phyloP scores from a whole-genome alignment of 2,329 filamentous ascomycete species.

The Cercospora berteroae region DNA sequence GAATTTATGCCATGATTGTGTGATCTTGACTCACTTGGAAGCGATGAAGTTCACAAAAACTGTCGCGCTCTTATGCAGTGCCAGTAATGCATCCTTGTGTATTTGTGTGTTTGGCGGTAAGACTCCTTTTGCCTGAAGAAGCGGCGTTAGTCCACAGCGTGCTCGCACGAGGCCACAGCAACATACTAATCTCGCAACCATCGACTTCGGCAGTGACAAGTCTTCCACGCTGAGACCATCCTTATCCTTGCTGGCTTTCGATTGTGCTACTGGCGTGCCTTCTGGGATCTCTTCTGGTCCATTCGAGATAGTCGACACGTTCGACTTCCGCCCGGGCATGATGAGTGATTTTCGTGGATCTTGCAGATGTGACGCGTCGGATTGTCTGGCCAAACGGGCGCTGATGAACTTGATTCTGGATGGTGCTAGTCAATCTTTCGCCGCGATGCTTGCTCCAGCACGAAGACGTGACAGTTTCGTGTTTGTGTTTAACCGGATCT shows the following conservation, averaged over 20 bases:
- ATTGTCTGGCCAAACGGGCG: background rate
- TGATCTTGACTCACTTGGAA: slow-evolving; percentile 58
- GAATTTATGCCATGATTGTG: background rate
- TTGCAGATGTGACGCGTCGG: background rate
- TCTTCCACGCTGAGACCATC: slow-evolving; percentile 48
- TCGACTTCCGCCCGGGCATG: slow-evolving; percentile 52
- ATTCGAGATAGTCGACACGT: slow-evolving; percentile 42
- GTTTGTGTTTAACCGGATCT: slow-evolving; percentile 3
- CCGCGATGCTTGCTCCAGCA: background rate
- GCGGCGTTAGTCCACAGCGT: background rate
- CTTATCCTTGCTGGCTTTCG: slow-evolving; percentile 31
- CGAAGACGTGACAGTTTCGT: background rate
- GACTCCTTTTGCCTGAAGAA: slow-evolving; percentile 12
- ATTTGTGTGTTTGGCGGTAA: slow-evolving; percentile 69
- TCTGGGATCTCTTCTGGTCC: slow-evolving; percentile 41
- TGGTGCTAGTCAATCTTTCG: background rate
- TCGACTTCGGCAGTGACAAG: slow-evolving; percentile 9
- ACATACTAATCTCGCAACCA: slow-evolving; percentile 10
- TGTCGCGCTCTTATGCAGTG: slow-evolving; percentile 76
- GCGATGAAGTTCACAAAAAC: slow-evolving; percentile 81
- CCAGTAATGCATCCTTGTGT: slow-evolving; percentile 75
- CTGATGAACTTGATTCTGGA: background rate
- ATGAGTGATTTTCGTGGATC: background rate
- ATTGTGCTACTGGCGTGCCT: slow-evolving; percentile 26
- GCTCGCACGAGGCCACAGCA: background rate